A percentile compares a stretch with the other conserved stretches of the same genome.
Conservation (phyloP, 495 filamentous ascomycete species). For the Penicillium canariense region DNA sequence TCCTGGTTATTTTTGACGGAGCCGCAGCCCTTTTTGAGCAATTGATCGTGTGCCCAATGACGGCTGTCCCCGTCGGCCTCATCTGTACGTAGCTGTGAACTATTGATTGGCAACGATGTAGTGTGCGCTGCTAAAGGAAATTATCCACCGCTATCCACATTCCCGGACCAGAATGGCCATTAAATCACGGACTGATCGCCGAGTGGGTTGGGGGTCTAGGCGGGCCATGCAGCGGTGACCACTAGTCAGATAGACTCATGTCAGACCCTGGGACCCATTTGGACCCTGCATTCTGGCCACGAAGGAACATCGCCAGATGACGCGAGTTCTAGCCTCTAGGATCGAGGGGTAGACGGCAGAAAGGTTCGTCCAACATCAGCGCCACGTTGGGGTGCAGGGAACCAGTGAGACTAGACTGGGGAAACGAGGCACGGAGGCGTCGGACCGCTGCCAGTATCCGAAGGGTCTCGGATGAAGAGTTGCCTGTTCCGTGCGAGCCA, state of each 20-base stretch:
- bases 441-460: background rate
- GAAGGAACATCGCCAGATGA: background rate
- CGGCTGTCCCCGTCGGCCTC: background rate
- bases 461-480: conserved; percentile 1
- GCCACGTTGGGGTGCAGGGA: conserved; percentile 10
- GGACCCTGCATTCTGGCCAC: background rate
- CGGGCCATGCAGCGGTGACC: background rate
- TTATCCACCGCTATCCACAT: background rate
- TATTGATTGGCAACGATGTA: too few relatives aligned
- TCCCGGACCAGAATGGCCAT: background rate
- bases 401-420: conserved; percentile 5
- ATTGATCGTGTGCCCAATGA: conserved; percentile 4
- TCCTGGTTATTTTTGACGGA: background rate
- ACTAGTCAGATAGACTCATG: background rate
- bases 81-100: background rate
- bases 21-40: conserved; percentile 11
- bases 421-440: conserved; percentile 6
- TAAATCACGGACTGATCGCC: background rate
- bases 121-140: background rate
- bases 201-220: background rate
- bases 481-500: background rate
- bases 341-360: background rate
- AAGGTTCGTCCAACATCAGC: background rate
- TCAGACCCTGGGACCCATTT: background rate
- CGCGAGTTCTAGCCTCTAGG: background rate